These are phyloP conservation scores for Aspergillus terreus DNA, from an alignment of 2,329 filamentous ascomycete genomes.

Conservation along the genomic window DNA sequence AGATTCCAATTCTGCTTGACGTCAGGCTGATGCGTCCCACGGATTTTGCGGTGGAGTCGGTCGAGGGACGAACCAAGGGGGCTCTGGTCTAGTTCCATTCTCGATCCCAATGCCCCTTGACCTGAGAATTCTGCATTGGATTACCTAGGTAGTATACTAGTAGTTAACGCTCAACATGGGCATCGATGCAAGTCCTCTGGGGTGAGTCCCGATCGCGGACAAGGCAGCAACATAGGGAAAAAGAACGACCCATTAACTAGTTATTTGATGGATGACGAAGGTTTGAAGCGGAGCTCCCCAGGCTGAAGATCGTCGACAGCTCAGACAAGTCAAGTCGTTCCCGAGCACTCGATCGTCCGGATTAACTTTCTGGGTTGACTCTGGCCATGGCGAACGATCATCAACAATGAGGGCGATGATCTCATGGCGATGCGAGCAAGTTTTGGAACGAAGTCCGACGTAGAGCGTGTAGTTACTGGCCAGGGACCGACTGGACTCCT, in stretches of 20 bases:
- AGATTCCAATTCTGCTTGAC: conserved; percentile 7
- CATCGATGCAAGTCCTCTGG: neutral
- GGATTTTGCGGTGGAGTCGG: neutral
- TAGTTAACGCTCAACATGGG: neutral
- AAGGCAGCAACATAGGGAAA: neutral
- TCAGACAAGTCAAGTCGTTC: neutral
- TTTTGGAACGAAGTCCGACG: too few species aligned
- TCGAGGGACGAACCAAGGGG: neutral
- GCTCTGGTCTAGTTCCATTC: neutral
- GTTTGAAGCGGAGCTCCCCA: neutral
- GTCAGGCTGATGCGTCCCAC: conserved; percentile 12
- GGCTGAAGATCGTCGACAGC: neutral
- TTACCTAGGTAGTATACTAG: neutral
- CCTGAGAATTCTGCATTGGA: neutral
- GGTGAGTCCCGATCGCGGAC: neutral
- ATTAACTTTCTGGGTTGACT: neutral
- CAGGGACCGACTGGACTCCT: neutral
- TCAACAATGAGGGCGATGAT: neutral
- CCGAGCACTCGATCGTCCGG: too few species aligned
- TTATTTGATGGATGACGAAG: neutral
- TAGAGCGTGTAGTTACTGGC: neutral
- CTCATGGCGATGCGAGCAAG: neutral
- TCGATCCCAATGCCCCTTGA: neutral
- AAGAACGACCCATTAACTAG: neutral
- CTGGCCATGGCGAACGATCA: neutral